These are phyloP conservation scores for Kodamaea restingae DNA, from an alignment of 805 yeast species.

Conservation along the genomic window DNA sequence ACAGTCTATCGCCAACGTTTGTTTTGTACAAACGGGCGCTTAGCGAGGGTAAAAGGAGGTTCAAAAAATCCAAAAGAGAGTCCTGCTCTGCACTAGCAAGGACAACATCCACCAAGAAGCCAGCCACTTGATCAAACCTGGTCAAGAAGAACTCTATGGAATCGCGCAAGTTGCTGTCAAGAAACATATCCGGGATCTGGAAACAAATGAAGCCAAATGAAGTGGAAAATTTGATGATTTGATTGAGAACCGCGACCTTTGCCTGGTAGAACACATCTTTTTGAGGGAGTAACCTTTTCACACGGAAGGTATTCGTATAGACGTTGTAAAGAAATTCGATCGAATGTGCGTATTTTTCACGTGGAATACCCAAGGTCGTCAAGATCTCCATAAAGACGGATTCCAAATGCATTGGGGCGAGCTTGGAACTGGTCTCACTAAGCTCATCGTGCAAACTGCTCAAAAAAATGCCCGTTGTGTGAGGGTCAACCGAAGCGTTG, in stretches of 20 bases:
- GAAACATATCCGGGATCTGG: constrained; percentile 63
- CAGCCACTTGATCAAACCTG: constrained; percentile 16
- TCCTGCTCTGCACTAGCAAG: constrained; percentile 60
- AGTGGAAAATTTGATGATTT: constrained; percentile 45
- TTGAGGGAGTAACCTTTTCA: constrained; percentile 41
- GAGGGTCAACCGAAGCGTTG: constrained; percentile 27
- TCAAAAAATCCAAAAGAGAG: constrained; percentile 54
- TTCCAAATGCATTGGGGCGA: constrained; percentile 37
- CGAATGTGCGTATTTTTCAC: constrained; percentile 26
- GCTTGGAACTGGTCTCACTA: constrained; percentile 7
- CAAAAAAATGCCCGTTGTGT: constrained; percentile 16
- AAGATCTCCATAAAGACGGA: constrained; percentile 51
- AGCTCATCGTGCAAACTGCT: constrained; percentile 24
- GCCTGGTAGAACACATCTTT: constrained; percentile 35
- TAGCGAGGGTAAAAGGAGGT: constrained; percentile 46
- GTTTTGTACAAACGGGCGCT: constrained; percentile 33
- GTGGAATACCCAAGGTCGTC: constrained; percentile 49
- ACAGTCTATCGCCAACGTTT: constrained; percentile 49
- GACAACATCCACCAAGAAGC: constrained; percentile 53
- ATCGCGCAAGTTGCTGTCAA: constrained; percentile 34
- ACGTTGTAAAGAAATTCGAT: constrained; percentile 45
- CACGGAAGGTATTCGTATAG: constrained; percentile 39
- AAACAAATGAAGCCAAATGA: constrained; percentile 67
- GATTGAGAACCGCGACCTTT: constrained; percentile 42
- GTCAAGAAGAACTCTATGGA: constrained; percentile 25